These are phyloP conservation scores for Claviceps digitariae DNA, from an alignment of 2,329 filamentous ascomycete genomes.

Conservation along the genomic window DNA sequence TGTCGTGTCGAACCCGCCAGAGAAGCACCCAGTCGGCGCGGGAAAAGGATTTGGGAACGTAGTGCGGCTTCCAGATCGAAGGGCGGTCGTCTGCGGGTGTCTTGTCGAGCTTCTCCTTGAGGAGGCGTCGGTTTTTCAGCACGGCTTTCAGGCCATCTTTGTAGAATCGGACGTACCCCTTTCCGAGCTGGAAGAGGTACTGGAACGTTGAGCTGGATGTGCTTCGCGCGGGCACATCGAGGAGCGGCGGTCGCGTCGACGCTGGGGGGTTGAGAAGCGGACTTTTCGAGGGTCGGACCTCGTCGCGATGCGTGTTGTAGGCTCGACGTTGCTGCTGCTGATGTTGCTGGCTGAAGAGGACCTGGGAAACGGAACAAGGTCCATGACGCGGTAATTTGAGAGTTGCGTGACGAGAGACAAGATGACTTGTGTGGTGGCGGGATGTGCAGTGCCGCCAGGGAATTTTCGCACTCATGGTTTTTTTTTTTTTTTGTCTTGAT, in stretches of 20 bases:
- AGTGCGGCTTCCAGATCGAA: conserved; percentile 21
- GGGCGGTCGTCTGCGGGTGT: conserved; percentile 42
- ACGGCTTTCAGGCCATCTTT: conserved; percentile 70
- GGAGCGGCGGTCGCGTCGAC: conserved; percentile 57
- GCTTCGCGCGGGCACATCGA: conserved; percentile 46
- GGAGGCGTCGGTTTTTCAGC: conserved; percentile 47
- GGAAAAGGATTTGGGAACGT: conserved; percentile 27
- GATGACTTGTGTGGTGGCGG: conserved; percentile 9
- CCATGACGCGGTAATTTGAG: conserved; percentile 2
- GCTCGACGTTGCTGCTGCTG: conserved; percentile 11
- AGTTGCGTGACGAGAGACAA: conserved; percentile 3
- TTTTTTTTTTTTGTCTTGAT: neutral
- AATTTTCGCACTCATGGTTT: conserved; percentile 18
- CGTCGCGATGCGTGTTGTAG: conserved; percentile 12
- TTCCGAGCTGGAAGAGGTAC: conserved; percentile 51
- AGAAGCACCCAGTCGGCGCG: conserved; percentile 60
- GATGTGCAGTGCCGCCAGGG: conserved; percentile 18
- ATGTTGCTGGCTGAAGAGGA: conserved; percentile 7
- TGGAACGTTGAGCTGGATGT: conserved; percentile 17
- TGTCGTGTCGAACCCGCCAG: conserved; percentile 54
- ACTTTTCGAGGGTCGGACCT: conserved; percentile 16
- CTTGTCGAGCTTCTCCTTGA: conserved; percentile 28
- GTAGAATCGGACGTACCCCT: conserved; percentile 75
- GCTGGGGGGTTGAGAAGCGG: conserved; percentile 53
- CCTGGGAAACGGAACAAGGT: neutral